Conservation (phyloP, 78 protist genomes). For the Polysphondylium violaceum region DNA sequence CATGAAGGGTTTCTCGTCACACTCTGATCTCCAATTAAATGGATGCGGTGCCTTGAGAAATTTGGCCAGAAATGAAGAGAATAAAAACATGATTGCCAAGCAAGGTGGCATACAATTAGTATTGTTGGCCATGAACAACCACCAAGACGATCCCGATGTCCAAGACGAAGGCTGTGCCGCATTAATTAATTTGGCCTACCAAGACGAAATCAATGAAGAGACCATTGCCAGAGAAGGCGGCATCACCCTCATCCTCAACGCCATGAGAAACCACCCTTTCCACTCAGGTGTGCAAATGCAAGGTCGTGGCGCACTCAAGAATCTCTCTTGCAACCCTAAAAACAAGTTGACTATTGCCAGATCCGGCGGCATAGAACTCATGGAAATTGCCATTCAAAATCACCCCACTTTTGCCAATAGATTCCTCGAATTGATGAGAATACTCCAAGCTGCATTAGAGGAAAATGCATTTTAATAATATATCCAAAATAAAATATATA, state of each 20-base stretch:
- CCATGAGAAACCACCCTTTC: slow-evolving; percentile 69
- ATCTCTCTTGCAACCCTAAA: slow-evolving; percentile 63
- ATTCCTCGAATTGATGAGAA: slow-evolving; percentile 55
- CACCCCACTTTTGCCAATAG: slow-evolving; percentile 59
- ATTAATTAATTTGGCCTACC: slow-evolving; percentile 55
- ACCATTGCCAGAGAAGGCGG: slow-evolving; percentile 69
- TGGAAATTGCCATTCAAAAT: slow-evolving; percentile 51
- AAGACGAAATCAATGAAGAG: slow-evolving; percentile 66
- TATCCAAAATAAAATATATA: too few species aligned
- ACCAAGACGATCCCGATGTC: slow-evolving; percentile 66
- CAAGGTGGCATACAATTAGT: slow-evolving; percentile 69
- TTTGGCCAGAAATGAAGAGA: slow-evolving; percentile 57
- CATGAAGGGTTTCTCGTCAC: slow-evolving; percentile 34
- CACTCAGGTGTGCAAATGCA: slow-evolving; percentile 77
- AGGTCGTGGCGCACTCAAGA: slow-evolving; percentile 70
- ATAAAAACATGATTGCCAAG: slow-evolving; percentile 45
- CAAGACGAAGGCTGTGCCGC: slow-evolving; percentile 81
- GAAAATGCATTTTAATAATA: too few species aligned
- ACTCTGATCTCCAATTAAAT: slow-evolving; percentile 61
- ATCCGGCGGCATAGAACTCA: slow-evolving; percentile 54
- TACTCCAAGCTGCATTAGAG: slow-evolving; percentile 55
- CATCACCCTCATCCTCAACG: slow-evolving; percentile 33
- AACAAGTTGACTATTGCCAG: slow-evolving; percentile 59
- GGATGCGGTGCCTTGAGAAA: slow-evolving; percentile 70
- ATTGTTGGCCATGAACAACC: slow-evolving; percentile 39